Base-by-base conservation (phyloP, 805 yeast species). In the Tanozyma kutaoensis region DNA sequence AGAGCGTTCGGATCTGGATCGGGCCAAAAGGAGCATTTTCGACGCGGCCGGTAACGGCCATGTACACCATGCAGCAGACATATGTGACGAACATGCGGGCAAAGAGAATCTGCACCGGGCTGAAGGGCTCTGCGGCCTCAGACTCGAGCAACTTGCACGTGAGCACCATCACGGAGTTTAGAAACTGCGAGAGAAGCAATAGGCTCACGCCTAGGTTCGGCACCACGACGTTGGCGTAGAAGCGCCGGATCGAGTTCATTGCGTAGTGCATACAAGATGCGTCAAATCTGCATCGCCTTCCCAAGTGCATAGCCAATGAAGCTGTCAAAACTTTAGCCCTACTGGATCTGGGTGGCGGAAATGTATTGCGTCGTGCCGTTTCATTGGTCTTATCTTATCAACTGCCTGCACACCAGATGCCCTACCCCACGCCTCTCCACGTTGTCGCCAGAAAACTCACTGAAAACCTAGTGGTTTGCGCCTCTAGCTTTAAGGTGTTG, bases 21-120 rank as follows among this genome's bases (percentile, higher is more conserved):
- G 84, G 80, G 0, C 95, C 95, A 35, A 72, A 65, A 3, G 88
- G 77, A 9, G 70, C 76, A 32, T 72, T 63, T 1, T 67, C 69
- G 8, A 72, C 70, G 4, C 54, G 42, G 32, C 58, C 56, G 16
- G 65, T 58, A 27, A 57, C 38, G 28, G 47, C 48, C 72, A 78
- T 68, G 43, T 73, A 78, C 1, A 52, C 27, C 17, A 69, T 40
- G 33, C 88, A 74, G 12, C 73, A 66, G 0, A 58, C 25, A 32
- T 70, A 66, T 0, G 95, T 86, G 32, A 82, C 65, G 14, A 53
- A 28, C 95, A 82, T 84, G 30, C 96, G 64, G 3, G 69, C 73
- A 36, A 81, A 66, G 22, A 85, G 56, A 28, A 85, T 77, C 48
- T 84, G 93, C 18, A 79, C 49, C 1, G 94, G 93, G 42, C 76